These are phyloP conservation scores for Cyclospora cayetanensis DNA, from an alignment of 169 alveolate species.

Conservation along the genomic window DNA sequence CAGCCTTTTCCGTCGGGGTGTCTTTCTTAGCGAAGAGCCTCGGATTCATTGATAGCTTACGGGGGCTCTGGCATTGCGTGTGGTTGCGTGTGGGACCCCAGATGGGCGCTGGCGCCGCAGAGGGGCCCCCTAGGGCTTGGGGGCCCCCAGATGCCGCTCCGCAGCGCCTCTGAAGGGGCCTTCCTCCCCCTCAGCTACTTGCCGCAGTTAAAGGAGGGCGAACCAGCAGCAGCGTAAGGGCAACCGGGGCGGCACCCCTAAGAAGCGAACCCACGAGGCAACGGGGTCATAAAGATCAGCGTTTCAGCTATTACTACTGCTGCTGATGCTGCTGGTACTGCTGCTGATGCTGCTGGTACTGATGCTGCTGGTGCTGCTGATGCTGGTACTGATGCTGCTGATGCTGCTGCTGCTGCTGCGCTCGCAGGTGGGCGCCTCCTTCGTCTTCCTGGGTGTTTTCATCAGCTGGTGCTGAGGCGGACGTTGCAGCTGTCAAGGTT, in stretches of 20 bases:
- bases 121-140: background rate
- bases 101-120: background rate
- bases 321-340: background rate
- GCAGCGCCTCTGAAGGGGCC: background rate
- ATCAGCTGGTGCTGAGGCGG: background rate
- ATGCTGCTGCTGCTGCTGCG: slow-evolving; percentile 29
- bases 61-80: too few species aligned
- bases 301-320: background rate
- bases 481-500: background rate
- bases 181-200: background rate
- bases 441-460: background rate
- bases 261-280: too few species aligned
- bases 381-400: background rate
- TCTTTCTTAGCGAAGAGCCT: background rate
- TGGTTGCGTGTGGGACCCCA: too few species aligned
- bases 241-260: too few species aligned
- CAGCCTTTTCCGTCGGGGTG: background rate
- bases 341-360: background rate
- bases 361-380: background rate
- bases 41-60: too few species aligned
- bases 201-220: too few species aligned
- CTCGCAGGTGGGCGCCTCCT: slow-evolving; percentile 1
- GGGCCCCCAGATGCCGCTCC: too few species aligned
- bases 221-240: too few species aligned
- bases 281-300: too few species aligned